Evolutionary conservation across 164 flowering plant genomes (phyloP).

Genomic region (Liriodendron chinense): DNA sequence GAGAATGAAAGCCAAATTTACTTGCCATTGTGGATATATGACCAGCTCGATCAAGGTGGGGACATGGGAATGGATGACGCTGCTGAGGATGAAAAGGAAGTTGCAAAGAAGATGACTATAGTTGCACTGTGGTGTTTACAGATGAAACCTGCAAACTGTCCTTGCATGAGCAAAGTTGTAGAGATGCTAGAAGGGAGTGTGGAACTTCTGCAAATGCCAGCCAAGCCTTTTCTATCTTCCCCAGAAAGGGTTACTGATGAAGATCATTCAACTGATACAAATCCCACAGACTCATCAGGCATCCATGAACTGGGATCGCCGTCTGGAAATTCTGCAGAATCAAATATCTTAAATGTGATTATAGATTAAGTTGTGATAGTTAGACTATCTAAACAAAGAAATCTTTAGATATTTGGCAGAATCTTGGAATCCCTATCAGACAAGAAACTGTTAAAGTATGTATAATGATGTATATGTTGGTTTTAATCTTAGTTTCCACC

Average conservation of each 20-base stretch:
- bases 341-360: too few species aligned
- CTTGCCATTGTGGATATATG: slow-evolving; percentile 7
- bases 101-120: background rate
- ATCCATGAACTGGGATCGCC: background rate
- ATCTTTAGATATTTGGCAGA: too few species aligned
- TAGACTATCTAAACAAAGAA: too few species aligned
- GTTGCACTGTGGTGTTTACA: slow-evolving; percentile 15
- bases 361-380: too few species aligned
- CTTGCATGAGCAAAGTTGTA: slow-evolving; percentile 19
- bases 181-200: slow-evolving; percentile 30
- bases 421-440: too few species aligned
- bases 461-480: too few species aligned
- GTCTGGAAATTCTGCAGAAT: background rate
- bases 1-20: background rate
- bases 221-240: too few species aligned
- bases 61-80: background rate
- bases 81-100: slow-evolving; percentile 3
- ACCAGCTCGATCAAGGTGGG: background rate
- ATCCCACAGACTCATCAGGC: background rate
- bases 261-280: background rate
- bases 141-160: slow-evolving; percentile 8
- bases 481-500: too few species aligned
- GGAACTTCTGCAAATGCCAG: too few species aligned
- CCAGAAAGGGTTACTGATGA: too few species aligned
- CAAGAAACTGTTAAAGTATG: too few species aligned